Percentiles rank a stretch among this genome's conserved stretches.
These are phyloP conservation scores for Yamadazyma diospyri DNA, from an alignment of 1,139 yeast genomes.

Conservation along the genomic window DNA sequence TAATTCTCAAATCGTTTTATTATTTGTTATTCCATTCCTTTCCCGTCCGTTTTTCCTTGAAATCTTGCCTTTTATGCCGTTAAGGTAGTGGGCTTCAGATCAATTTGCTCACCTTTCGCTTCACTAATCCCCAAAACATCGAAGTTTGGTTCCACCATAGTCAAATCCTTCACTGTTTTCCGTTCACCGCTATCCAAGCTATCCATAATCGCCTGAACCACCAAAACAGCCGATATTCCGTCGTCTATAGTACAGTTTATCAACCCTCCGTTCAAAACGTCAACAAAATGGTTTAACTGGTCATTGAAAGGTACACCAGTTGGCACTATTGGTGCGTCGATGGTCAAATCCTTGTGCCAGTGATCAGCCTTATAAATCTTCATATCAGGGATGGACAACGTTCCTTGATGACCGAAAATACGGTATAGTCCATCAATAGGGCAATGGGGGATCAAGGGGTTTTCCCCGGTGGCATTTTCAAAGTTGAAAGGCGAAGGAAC, in stretches of 20 bases:
- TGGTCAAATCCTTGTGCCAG: slow-evolving; percentile 19
- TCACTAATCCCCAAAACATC: slow-evolving; percentile 13
- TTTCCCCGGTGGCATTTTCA: slow-evolving; percentile 43
- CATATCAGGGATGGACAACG: slow-evolving; percentile 41
- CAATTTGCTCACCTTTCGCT: no score
- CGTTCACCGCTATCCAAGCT: slow-evolving; percentile 37
- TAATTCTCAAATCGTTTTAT: no score
- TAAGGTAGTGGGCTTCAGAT: no score
- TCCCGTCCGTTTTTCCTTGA: no score
- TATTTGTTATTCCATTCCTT: no score
- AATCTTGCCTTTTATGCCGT: no score
- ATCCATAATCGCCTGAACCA: slow-evolving; percentile 33
- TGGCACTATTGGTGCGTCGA: not conserved
- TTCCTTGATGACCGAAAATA: slow-evolving; percentile 39
- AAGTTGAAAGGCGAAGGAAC: slow-evolving; percentile 41
- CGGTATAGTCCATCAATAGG: slow-evolving; percentile 36
- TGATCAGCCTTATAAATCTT: slow-evolving; percentile 23
- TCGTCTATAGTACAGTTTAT: slow-evolving; percentile 37
- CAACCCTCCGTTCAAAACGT: slow-evolving; percentile 27
- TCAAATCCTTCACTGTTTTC: slow-evolving; percentile 25
- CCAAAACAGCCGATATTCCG: slow-evolving; percentile 34
- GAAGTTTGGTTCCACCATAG: slow-evolving; percentile 23
- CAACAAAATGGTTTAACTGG: slow-evolving; percentile 38
- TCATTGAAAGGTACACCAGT: slow-evolving; percentile 31
- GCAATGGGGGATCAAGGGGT: slow-evolving; percentile 37